Evolutionary conservation across 225 moss, liverwort and hornwort species (phyloP).

Genomic region (Marchantia paleacea): DNA sequence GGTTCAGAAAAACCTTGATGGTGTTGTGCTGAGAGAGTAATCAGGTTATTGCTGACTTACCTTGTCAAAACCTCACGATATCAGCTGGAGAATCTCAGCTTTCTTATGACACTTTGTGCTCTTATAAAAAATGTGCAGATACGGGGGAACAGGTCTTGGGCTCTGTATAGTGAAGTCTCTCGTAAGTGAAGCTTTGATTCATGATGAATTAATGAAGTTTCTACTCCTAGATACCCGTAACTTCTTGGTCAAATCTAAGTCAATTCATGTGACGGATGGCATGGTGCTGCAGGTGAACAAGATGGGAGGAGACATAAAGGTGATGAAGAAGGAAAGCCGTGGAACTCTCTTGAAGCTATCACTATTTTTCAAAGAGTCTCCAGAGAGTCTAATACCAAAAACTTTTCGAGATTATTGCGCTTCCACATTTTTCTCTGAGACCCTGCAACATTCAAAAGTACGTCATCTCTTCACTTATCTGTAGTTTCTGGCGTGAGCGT

Average conservation of each 20-base stretch:
- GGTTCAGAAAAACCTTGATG: not conserved
- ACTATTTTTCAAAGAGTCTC: slow-evolving; percentile 23
- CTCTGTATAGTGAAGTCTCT: slow-evolving; percentile 85
- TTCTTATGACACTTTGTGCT: not conserved
- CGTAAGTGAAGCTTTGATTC: slow-evolving; percentile 33
- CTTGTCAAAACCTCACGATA: not conserved
- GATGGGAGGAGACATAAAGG: slow-evolving; percentile 81
- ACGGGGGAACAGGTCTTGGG: slow-evolving; percentile 93
- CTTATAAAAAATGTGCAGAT: slow-evolving; percentile 26
- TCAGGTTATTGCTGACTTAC: not conserved
- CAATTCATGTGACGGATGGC: not conserved
- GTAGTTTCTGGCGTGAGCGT: not conserved
- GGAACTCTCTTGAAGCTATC: slow-evolving; percentile 45
- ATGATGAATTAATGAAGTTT: not conserved
- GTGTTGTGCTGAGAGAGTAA: not conserved
- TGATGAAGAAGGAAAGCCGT: slow-evolving; percentile 68
- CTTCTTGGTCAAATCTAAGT: not conserved
- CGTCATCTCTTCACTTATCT: not conserved
- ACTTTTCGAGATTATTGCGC: slow-evolving; percentile 24
- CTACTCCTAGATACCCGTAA: too few relatives aligned
- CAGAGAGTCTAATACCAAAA: slow-evolving; percentile 20
- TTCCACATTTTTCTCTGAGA: slow-evolving; percentile 25
- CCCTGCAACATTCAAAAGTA: slow-evolving; percentile 32
- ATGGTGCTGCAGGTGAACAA: slow-evolving; percentile 29
- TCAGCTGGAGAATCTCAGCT: not conserved